Base-by-base conservation (phyloP, 2,329 filamentous ascomycete species). In the Pseudophaeomoniella oleicola region DNA sequence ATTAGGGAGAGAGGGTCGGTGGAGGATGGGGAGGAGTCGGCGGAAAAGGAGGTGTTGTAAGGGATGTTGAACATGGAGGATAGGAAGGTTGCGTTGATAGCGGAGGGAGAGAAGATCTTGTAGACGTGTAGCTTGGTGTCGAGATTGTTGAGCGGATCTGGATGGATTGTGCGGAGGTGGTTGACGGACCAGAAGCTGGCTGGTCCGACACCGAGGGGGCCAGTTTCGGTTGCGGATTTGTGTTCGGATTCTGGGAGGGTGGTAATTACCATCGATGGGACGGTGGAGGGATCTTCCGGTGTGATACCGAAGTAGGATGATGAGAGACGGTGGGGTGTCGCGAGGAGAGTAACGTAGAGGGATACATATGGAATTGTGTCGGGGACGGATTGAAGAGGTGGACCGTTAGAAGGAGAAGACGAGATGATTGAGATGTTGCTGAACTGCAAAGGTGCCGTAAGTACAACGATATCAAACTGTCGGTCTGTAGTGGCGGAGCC, bases 301-400 rank as follows among this genome's bases (percentile, higher is more conserved):
- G 64, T 50, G 2, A 92, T 65, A 38, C 74, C 72, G 64, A 96
- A 96, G 52, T 76, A 86, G 2, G 55, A 55, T 0, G 81, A 70
- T 14, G 72, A 77, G n/a, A 93, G 69, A n/a, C 62, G 67, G 46
- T 77, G 72, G 0, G 83, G 76, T 0, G 85, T 83, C 0, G 87
- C 69, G 50, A 98, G 88, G 1, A 96, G 72, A 0, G 88, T 96
- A 36, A 94, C 88, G 50, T 96, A 80, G 0, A 96, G 69, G 34
- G 72, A 71, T 2, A 85, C 82, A 54, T 94, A 98, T 0, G 84
- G 81, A n/a, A 94, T 78, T 32, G 71, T 56, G 45, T 90, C 81
- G 2, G 92, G 85, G 3, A 61, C 56, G 2, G 64, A 60, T 11
- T 56, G 43, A 4, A 59, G 49, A 0, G 59, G 54, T 10, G 60